Conservation (phyloP, 2,329 filamentous ascomycete species). For the Calonectria pauciramosa region DNA sequence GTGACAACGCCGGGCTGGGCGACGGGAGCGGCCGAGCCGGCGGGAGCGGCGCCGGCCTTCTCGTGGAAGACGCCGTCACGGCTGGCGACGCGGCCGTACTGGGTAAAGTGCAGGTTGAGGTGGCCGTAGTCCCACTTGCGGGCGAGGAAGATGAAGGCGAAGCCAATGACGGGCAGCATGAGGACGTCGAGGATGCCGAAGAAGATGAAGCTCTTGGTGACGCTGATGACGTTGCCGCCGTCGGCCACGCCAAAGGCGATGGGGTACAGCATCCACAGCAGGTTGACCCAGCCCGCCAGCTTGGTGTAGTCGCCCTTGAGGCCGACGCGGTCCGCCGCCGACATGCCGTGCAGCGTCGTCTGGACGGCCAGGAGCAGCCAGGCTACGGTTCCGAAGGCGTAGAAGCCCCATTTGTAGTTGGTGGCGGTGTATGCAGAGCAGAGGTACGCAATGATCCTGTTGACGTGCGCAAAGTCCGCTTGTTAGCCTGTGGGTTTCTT, state of each 20-base stretch:
- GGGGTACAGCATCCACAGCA: conserved; percentile 68
- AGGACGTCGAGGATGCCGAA: conserved; percentile 67
- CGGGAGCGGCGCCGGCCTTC: conserved; percentile 50
- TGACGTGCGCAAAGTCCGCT: background rate
- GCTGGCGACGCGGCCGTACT: conserved; percentile 65
- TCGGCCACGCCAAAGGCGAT: conserved; percentile 66
- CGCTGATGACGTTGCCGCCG: conserved; percentile 64
- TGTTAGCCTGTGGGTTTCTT: background rate
- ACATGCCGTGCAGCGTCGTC: conserved; percentile 56
- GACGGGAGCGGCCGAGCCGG: conserved; percentile 26
- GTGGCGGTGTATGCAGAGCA: conserved; percentile 61
- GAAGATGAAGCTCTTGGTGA: conserved; percentile 62
- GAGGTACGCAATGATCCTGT: conserved; percentile 62
- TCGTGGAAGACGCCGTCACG: conserved; percentile 59
- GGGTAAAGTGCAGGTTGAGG: conserved; percentile 67
- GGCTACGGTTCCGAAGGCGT: conserved; percentile 63
- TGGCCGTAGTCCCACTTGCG: conserved; percentile 65
- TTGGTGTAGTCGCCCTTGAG: conserved; percentile 59
- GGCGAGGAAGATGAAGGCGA: conserved; percentile 59
- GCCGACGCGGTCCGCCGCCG: conserved; percentile 56
- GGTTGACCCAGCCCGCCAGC: conserved; percentile 62
- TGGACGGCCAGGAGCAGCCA: conserved; percentile 60
- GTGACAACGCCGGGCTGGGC: background rate
- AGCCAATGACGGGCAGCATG: conserved; percentile 59
- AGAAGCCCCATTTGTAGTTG: conserved; percentile 72